Evolutionary conservation across 2,329 filamentous ascomycete genomes (phyloP), one percentile per base, ranked within the genome.

Genomic region (Penicillium janthinellum): DNA sequence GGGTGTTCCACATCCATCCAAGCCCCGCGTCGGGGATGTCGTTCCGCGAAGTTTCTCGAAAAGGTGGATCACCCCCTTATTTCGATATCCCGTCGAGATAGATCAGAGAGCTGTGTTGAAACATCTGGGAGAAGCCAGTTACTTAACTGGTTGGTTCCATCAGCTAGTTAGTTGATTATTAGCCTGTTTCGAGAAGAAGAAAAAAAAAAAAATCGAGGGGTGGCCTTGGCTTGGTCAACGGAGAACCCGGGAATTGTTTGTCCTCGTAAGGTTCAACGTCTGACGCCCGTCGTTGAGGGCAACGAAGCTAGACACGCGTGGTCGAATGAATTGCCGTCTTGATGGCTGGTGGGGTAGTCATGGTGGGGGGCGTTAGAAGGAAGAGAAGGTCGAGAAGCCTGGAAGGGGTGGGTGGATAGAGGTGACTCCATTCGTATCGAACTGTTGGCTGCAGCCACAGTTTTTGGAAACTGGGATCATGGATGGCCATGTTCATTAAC

Each of bases 31-130:
- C 51, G 51, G 51, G 57, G 65, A 61, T 47, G 52, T 50, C 10
- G 54, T 55, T 60, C 58, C 45, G 55, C 48, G 64, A 68, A 67
- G 65, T 68, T 68, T 68, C 66, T 66, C 62, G 66, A 68, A 68
- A 44, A 51, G 59, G 57, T 65, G 64, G 66, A 59, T 54, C 59
- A 64, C 56, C 17, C 34, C 39, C 20, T 28, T 25, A 41, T 14
- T 53, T 53, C 37, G 7, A 31, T 17, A 47, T 17, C 4, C 7
- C 15, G n/a, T 47, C 44, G 14, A 8, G 31, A 31, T 31, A 47
- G 28, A n/a, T 12, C 42, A 31, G 8, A 47, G n/a, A n/a, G 22
- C 42, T 31, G 14, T 31, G 14, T 11, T 2, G 7, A 47, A 31
- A 31, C 31, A 31, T 31, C 31, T 31, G 31, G 31, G 31, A 31